Conservation (phyloP, 2,329 filamentous ascomycete genomes). For the Cercospora nicotianae region DNA sequence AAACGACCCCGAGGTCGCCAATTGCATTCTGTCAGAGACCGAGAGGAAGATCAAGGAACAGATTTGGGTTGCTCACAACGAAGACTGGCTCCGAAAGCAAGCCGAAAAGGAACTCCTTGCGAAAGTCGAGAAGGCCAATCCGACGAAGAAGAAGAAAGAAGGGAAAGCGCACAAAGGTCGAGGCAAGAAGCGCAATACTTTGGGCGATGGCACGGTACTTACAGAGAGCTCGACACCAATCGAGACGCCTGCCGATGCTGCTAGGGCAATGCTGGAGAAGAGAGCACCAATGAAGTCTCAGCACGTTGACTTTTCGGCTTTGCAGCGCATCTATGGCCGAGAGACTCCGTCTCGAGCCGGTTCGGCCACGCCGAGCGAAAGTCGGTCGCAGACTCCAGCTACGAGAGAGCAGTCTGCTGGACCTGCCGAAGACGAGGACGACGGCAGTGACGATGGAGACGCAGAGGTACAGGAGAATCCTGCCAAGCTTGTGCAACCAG, state of each 20-base stretch:
- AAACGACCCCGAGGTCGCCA: slow-evolving; percentile 81
- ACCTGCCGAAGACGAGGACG: slow-evolving; percentile 10
- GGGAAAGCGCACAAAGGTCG: slow-evolving; percentile 41
- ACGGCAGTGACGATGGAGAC: slow-evolving; percentile 10
- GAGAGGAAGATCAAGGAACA: slow-evolving; percentile 83
- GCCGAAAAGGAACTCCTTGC: slow-evolving; percentile 79
- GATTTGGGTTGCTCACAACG: slow-evolving; percentile 93
- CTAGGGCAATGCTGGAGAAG: slow-evolving; percentile 49
- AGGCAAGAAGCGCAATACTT: slow-evolving; percentile 48
- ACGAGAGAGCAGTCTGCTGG: slow-evolving; percentile 15
- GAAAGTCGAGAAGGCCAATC: slow-evolving; percentile 60
- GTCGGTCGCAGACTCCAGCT: slow-evolving; percentile 8
- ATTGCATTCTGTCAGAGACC: slow-evolving; percentile 70
- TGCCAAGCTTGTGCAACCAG: slow-evolving; percentile 16
- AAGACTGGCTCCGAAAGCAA: slow-evolving; percentile 84
- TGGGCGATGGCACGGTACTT: slow-evolving; percentile 46
- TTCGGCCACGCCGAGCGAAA: slow-evolving; percentile 20
- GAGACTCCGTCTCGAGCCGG: slow-evolving; percentile 22
- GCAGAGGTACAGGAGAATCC: slow-evolving; percentile 13
- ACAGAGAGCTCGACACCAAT: slow-evolving; percentile 44
- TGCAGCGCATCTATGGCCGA: slow-evolving; percentile 44
- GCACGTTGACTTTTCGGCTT: slow-evolving; percentile 49
- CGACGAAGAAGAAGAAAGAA: slow-evolving; percentile 32
- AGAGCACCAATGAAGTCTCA: slow-evolving; percentile 44
- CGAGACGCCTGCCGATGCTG: slow-evolving; percentile 48